Base-by-base conservation (phyloP, 208 protist genomes). In the Leishmania braziliensis region DNA sequence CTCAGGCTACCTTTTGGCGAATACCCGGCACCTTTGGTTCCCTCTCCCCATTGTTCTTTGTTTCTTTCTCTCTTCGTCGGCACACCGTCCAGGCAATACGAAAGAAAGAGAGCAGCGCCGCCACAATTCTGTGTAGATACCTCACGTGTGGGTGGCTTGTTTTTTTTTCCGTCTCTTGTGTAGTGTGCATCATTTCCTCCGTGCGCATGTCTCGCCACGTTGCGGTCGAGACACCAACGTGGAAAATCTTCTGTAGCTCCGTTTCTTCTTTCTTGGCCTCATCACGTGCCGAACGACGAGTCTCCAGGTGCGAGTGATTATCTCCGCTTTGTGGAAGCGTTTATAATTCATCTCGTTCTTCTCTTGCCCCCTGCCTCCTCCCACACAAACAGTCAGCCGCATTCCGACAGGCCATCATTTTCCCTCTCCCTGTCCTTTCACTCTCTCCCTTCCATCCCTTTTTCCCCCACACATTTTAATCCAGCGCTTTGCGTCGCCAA, bases 41-140 rank as follows among this genome's bases (percentile, higher is more conserved):
- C 5, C 20, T 8, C 18, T 69, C 63, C 63, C 63, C 70, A 77
- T 77, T 70, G 50, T 65, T 73, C 77, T 69, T 33, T 26, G 26
- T 9, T 63, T 16, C 58, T n/a, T 58, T 58, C 53, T 62, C 56
- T 12, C 58, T 50, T 48, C 50, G 58, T 33, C 58, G 9, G 58
- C 58, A 10, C 29, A n/a, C 20, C 20, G 26, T 63, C 58, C 58
- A 63, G 58, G 29, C 58, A 63, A 63, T 23, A 4, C 8, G 58
- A 29, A 10, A 14, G 58, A 63, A 14, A 63, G 26, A 63, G 26
- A n/a, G 58, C 26, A 63, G 58, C 26, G 58, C 9, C 58, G 9
- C 58, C 29, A 63, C 26, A 33, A 63, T 63, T 63, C 58, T 63
- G 26, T 63, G 58, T 33, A 33, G 58, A 63, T 63, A 63, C 29